Base-by-base conservation (phyloP, 441 rosid species). In the Dalechampia spathulata region DNA sequence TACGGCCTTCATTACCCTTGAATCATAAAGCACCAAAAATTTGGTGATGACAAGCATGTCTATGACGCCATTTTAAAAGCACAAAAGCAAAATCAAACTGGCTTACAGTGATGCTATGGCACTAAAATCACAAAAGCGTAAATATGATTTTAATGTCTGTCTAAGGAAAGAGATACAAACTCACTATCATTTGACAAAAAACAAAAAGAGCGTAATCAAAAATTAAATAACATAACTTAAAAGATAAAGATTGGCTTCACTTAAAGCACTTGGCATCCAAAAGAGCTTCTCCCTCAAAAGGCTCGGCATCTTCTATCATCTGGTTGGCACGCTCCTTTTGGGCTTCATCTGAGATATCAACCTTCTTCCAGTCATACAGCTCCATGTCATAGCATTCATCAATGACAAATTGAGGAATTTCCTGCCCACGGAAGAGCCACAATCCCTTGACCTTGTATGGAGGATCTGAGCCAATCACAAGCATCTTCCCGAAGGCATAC, bases 381-480 rank as follows among this genome's bases (percentile, higher is more conserved):
- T 90, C 98, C 98, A 90, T 90, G 81, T 91, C 98, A 17, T 91
- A 88, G 72, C 88, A 84, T 76, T 91, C 98, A 1, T 91, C 87
- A 1, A 86, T 60, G 8, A 91, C 63, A 50, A 91, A 91, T 61
- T 88, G 70, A 0, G 98, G 98, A 61, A 91, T 71, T 72, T 86
- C 87, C 51, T 67, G 67, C 38, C 96, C 98, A 0, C 98, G 96
- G 86, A 91, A 91, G 8, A 91, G 80, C 98, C 98, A 91, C 47
- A 91, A 49, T 8, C 98, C 98, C 78, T 83, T 82, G n/a, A 87
- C 94, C 80, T 90, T 83, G 79, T 57, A 90, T 6, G 97, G 97
- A 52, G 94, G 74, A 54, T 72, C 76, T 0, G 81, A 54, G 2
- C 98, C 98, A 2, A 84, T 81, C 32, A 91, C 75, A 12, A 91